These are phyloP conservation scores for Trichoderma simmonsii DNA, from an alignment of 2,329 filamentous ascomycete genomes.

Conservation along the genomic window DNA sequence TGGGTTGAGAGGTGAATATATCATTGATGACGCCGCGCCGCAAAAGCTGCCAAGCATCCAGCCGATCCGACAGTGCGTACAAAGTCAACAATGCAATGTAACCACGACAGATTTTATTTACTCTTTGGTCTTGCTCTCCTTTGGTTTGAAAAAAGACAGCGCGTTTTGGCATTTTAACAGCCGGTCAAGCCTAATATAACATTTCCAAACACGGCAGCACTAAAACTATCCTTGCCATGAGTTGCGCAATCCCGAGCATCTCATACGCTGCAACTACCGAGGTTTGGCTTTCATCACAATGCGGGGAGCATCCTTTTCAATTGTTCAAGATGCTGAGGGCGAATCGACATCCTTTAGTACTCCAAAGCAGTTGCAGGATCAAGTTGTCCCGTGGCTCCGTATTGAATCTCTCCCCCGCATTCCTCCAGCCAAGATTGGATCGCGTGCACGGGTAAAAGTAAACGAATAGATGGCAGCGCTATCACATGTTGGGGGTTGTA, in stretches of 20 bases:
- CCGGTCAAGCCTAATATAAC: slow-evolving; percentile 5
- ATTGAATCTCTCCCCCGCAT: background rate
- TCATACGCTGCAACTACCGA: slow-evolving; percentile 7
- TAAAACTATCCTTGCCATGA: background rate
- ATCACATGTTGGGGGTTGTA: background rate
- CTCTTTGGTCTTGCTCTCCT: background rate
- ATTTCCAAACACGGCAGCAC: background rate
- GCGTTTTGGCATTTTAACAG: background rate
- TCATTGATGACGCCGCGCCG: background rate
- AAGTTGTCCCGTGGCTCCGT: background rate
- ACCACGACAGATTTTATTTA: background rate
- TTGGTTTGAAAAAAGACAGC: background rate
- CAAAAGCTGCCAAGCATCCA: background rate
- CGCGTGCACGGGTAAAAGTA: background rate
- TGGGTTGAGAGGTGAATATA: background rate
- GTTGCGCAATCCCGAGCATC: background rate
- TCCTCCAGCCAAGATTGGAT: background rate
- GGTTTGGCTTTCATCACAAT: slow-evolving; percentile 3
- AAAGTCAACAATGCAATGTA: background rate
- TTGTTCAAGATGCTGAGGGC: background rate
- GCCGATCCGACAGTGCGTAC: background rate
- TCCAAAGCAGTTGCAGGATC: background rate
- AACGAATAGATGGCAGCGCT: background rate
- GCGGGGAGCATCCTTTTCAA: background rate
- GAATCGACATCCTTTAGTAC: background rate